A percentile compares a stretch with the other conserved stretches of the same genome.
Conservation (phyloP, 495 filamentous ascomycete species). For the Talaromyces trachyspermus region DNA sequence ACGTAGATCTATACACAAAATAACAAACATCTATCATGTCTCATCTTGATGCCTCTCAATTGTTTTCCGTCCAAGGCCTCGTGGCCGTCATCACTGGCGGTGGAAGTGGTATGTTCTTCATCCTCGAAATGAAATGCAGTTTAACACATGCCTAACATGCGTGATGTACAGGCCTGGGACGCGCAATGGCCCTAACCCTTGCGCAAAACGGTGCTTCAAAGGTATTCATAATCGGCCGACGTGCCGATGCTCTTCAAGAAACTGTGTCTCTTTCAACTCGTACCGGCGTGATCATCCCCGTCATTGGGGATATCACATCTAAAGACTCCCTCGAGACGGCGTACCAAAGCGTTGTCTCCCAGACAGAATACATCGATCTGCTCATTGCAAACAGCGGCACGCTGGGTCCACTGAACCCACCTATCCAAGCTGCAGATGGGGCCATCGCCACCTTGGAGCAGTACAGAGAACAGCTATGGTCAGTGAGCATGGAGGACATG, state of each 20-base stretch:
- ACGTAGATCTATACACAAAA: too few relatives aligned
- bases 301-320: constrained; percentile 36
- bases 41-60: constrained; percentile 8
- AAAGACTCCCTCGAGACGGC: constrained; percentile 27
- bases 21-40: too few relatives aligned
- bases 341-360: constrained; percentile 24
- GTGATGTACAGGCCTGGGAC: constrained; percentile 48
- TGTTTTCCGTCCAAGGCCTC: constrained; percentile 52
- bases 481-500: background rate
- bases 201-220: constrained; percentile 55
- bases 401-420: background rate
- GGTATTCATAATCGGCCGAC: constrained; percentile 63
- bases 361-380: constrained; percentile 49
- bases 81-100: constrained; percentile 57
- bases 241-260: constrained; percentile 43
- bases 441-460: background rate
- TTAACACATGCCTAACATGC: background rate
- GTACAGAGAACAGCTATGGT: background rate
- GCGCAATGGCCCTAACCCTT: constrained; percentile 58
- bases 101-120: constrained; percentile 39
- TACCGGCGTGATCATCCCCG: constrained; percentile 25
- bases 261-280: constrained; percentile 21
- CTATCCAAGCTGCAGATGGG: too few relatives aligned
- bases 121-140: background rate
- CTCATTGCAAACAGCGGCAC: constrained; percentile 60